Percentiles rank a stretch among this genome's conserved stretches.
These are phyloP conservation scores for Teratosphaeria gauchensis DNA, from an alignment of 2,329 filamentous ascomycete genomes.

Conservation along the genomic window DNA sequence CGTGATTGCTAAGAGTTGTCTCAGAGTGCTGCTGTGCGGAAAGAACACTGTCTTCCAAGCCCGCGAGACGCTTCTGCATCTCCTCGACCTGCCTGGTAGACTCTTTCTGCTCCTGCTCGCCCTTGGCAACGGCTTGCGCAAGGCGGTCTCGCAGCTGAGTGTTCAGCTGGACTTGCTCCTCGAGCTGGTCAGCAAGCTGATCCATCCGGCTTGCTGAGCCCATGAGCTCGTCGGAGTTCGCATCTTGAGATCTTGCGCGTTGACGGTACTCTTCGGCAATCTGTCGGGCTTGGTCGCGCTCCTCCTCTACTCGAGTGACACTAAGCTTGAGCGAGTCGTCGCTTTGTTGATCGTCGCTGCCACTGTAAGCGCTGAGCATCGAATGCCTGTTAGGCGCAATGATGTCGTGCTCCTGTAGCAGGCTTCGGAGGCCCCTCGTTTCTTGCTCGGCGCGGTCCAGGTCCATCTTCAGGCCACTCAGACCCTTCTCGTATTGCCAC, in stretches of 20 bases:
- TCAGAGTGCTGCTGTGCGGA: conserved; percentile 78
- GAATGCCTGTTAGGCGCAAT: conserved; percentile 52
- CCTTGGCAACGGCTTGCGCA: conserved; percentile 67
- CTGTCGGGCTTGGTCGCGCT: conserved; percentile 61
- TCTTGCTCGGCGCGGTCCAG: conserved; percentile 92
- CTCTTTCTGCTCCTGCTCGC: conserved; percentile 71
- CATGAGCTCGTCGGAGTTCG: conserved; percentile 50
- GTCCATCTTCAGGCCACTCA: conserved; percentile 87
- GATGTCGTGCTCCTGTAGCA: conserved; percentile 78
- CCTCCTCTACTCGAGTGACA: conserved; percentile 58
- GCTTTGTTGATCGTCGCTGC: conserved; percentile 5
- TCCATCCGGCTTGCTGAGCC: conserved; percentile 70
- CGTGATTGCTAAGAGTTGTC: conserved; percentile 70
- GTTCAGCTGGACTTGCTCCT: conserved; percentile 71
- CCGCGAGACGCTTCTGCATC: conserved; percentile 70
- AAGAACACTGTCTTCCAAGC: conserved; percentile 75
- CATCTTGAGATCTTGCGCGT: conserved; percentile 43
- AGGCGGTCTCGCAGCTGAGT: conserved; percentile 65
- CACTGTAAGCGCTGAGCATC: conserved; percentile 6
- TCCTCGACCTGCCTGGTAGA: conserved; percentile 75
- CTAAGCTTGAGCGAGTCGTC: conserved; percentile 47
- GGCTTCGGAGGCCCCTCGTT: conserved; percentile 66
- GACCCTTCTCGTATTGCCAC: conserved; percentile 87
- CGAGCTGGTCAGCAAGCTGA: conserved; percentile 67
- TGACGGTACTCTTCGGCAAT: conserved; percentile 54